phyloP scores from a whole-genome alignment of 768 basidiomycete species.

The Calocera viscosa region DNA sequence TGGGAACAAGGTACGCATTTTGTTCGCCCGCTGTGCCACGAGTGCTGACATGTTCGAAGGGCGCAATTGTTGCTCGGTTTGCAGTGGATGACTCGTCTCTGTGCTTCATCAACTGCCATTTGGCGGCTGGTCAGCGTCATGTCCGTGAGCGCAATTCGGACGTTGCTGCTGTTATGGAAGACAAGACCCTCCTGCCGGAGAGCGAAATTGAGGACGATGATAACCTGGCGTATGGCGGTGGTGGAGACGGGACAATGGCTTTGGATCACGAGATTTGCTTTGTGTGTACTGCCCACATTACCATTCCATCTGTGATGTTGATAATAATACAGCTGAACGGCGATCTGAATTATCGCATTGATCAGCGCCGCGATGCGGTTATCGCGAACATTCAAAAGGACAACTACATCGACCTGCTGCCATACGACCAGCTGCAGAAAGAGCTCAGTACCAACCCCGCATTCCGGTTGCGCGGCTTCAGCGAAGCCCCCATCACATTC shows the following conservation, averaged over 20 bases:
- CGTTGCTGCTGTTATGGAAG: conserved; percentile 75
- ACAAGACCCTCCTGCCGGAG: conserved; percentile 51
- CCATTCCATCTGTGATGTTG: neutral
- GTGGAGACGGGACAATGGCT: conserved; percentile 86
- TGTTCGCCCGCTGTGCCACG: neutral
- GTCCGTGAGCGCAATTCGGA: conserved; percentile 76
- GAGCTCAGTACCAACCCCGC: conserved; percentile 79
- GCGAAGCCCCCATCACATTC: conserved; percentile 69
- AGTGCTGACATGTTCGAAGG: conserved; percentile 34
- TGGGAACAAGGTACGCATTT: conserved; percentile 72
- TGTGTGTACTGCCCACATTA: conserved; percentile 34
- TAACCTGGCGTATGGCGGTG: conserved; percentile 58
- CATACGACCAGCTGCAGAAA: conserved; percentile 79
- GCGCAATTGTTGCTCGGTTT: conserved; percentile 80
- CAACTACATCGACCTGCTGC: conserved; percentile 49
- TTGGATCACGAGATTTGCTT: conserved; percentile 92
- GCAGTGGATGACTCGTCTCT: conserved; percentile 84
- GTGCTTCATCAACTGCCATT: conserved; percentile 93
- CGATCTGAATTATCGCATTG: conserved; percentile 96
- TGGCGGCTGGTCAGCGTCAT: conserved; percentile 87
- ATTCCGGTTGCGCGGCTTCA: conserved; percentile 73
- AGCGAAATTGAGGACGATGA: conserved; percentile 38
- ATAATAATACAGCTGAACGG: conserved; percentile 53
- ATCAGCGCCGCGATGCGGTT: conserved; percentile 77
- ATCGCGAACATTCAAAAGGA: conserved; percentile 54